phyloP scores from a whole-genome alignment of 768 basidiomycete species.

The Calocybe gangraenosa region DNA sequence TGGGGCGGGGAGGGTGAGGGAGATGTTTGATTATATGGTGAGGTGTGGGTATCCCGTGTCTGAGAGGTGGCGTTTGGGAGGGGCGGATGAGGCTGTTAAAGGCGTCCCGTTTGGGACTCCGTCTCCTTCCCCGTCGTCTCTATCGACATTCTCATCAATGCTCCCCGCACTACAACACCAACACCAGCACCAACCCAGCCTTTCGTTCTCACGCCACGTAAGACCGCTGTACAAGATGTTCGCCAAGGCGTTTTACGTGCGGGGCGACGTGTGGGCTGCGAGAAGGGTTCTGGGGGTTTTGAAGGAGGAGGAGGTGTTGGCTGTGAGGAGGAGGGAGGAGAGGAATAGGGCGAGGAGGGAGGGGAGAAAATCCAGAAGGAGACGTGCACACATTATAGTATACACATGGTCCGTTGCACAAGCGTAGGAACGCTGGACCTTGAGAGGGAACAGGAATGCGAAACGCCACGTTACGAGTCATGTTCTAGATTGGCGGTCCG shows the following conservation, averaged over 20 bases:
- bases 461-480: too few relatives aligned
- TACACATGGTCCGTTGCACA: too few relatives aligned
- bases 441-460: too few relatives aligned
- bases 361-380: not conserved
- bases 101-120: constrained; percentile 51
- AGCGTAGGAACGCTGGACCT: too few relatives aligned
- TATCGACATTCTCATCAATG: constrained; percentile 22
- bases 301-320: constrained; percentile 35
- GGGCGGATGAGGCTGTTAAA: constrained; percentile 13
- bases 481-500: too few relatives aligned
- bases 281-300: constrained; percentile 51
- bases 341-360: constrained; percentile 25
- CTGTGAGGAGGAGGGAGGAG: constrained; percentile 26
- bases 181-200: constrained; percentile 31
- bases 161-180: constrained; percentile 33
- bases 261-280: constrained; percentile 52
- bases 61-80: constrained; percentile 18
- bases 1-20: constrained; percentile 38
- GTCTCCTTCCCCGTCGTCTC: too few relatives aligned
- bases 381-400: too few relatives aligned
- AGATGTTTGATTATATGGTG: constrained; percentile 63
- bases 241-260: constrained; percentile 55
- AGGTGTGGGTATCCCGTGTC: constrained; percentile 53
- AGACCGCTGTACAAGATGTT: constrained; percentile 72
- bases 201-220: constrained; percentile 58